These are phyloP conservation scores for Mycena albidolilacea DNA, from an alignment of 768 basidiomycete species.

Conservation along the genomic window DNA sequence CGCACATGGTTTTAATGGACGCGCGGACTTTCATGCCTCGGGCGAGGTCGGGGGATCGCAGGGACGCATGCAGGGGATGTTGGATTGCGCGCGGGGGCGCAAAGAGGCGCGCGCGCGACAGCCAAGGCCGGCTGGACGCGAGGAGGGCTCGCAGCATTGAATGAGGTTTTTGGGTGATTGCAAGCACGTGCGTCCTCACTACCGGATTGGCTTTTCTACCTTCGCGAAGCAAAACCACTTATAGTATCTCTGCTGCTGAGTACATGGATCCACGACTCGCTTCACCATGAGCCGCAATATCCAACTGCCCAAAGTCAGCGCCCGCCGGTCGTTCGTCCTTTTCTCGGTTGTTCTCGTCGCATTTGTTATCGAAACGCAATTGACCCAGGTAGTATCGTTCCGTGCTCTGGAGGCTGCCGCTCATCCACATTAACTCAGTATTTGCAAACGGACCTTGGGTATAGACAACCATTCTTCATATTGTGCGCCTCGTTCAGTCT, in stretches of 20 bases:
- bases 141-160: slow-evolving; percentile 79
- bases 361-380: slow-evolving; percentile 84
- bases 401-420: neutral
- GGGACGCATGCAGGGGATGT: slow-evolving; percentile 47
- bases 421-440: slow-evolving; percentile 62
- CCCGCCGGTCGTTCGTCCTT: slow-evolving; percentile 64
- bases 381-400: slow-evolving; percentile 74
- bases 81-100: slow-evolving; percentile 49
- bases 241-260: neutral
- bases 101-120: slow-evolving; percentile 63
- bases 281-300: slow-evolving; percentile 30
- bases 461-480: slow-evolving; percentile 90
- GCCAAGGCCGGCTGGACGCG: slow-evolving; percentile 72
- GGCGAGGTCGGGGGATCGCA: slow-evolving; percentile 55
- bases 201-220: neutral
- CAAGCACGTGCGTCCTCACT: neutral
- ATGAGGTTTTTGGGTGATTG: slow-evolving; percentile 20
- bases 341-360: slow-evolving; percentile 75
- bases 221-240: neutral
- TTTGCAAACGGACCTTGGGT: slow-evolving; percentile 82
- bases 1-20: slow-evolving; percentile 95
- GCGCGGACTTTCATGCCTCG: slow-evolving; percentile 97
- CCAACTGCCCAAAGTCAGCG: slow-evolving; percentile 56
- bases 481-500: slow-evolving; percentile 67
- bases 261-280: slow-evolving; percentile 13